phyloP scores from a whole-genome alignment of 441 rosid species.

The Adansonia gregorii region DNA sequence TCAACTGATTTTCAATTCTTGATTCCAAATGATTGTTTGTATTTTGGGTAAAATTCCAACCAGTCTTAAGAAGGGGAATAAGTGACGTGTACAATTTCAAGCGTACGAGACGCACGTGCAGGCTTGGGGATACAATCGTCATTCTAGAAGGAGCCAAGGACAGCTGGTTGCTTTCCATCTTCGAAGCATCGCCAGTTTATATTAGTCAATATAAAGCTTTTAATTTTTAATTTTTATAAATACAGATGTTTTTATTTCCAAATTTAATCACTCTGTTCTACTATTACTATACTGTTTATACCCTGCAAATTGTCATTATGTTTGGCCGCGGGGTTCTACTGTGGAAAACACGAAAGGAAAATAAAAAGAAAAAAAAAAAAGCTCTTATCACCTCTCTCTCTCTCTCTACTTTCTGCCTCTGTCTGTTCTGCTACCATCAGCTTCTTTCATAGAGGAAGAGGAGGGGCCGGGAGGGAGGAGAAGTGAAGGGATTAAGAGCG shows the following conservation, averaged over 20 bases:
- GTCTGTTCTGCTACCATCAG: conserved; percentile 18
- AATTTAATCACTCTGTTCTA: background rate
- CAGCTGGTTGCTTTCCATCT: conserved; percentile 39
- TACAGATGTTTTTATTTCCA: background rate
- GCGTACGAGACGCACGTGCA: background rate
- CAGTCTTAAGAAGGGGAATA: no score
- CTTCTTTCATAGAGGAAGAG: conserved; percentile 13
- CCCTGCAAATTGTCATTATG: conserved; percentile 2
- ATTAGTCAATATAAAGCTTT: background rate
- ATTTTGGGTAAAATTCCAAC: no score
- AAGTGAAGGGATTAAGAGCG: conserved; percentile 30
- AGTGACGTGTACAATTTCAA: background rate
- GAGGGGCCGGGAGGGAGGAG: conserved; percentile 23
- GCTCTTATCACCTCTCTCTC: conserved; percentile 16
- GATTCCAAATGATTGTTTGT: no score
- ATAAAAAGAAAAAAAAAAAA: background rate
- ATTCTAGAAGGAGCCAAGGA: conserved; percentile 19
- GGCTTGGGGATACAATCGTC: background rate
- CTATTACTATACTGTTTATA: background rate
- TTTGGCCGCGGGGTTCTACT: conserved; percentile 42
- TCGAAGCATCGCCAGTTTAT: conserved; percentile 7
- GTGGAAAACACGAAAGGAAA: conserved; percentile 42
- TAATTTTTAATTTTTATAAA: background rate
- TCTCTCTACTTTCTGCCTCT: conserved; percentile 29
- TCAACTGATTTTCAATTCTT: no score